Conservation (phyloP, 176 grass and related monocot genomes). For the Carex parvula region DNA sequence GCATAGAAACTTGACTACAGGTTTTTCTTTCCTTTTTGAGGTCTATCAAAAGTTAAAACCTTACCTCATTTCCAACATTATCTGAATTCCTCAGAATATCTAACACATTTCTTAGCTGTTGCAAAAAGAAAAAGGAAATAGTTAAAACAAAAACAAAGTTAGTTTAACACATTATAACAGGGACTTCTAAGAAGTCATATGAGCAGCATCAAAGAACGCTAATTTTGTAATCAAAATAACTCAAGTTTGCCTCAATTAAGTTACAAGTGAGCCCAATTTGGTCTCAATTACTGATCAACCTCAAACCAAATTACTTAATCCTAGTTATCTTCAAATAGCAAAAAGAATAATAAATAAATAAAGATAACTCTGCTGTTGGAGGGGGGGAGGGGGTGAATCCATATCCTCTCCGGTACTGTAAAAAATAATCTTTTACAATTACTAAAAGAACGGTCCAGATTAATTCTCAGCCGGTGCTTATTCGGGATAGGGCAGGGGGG, state of each 20-base stretch:
- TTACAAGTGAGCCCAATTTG: not conserved
- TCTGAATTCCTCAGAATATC: constrained; percentile 30
- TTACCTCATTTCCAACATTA: constrained; percentile 28
- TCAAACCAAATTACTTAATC: not conserved
- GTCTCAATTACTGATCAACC: not conserved
- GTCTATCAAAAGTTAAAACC: not conserved
- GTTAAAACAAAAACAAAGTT: not conserved
- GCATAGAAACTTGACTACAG: not conserved
- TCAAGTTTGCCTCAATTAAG: not conserved
- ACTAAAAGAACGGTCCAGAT: too few relatives aligned
- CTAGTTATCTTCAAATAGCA: not conserved
- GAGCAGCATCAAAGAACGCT: not conserved
- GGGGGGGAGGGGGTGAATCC: not conserved
- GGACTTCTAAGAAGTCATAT: not conserved
- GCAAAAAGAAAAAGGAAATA: not conserved
- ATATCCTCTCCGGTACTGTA: too few relatives aligned
- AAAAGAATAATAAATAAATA: not conserved
- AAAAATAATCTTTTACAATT: too few relatives aligned
- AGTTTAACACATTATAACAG: not conserved
- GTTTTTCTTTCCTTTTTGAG: constrained; percentile 13
- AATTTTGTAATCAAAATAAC: not conserved
- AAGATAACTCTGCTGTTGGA: not conserved
- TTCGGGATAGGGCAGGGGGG: too few relatives aligned
- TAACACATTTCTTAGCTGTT: constrained; percentile 30
- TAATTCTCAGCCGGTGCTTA: too few relatives aligned